These are phyloP conservation scores for Daldinia sp. DNA, from an alignment of 2,329 filamentous ascomycete genomes.

Conservation along the genomic window DNA sequence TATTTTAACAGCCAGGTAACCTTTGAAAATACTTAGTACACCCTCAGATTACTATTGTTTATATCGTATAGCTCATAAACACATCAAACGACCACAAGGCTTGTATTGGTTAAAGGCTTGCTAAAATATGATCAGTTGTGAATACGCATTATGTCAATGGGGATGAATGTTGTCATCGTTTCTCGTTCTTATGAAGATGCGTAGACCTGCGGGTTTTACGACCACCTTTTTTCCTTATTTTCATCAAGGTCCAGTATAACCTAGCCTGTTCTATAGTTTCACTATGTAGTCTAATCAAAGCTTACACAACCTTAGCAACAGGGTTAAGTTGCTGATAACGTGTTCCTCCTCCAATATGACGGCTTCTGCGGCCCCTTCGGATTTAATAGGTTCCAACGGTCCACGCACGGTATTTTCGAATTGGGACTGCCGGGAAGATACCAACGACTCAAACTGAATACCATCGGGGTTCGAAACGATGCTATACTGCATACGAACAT, in stretches of 20 bases:
- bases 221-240: background rate
- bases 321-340: slow-evolving; percentile 22
- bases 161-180: background rate
- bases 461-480: slow-evolving; percentile 81
- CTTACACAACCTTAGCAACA: slow-evolving; percentile 27
- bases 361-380: slow-evolving; percentile 8
- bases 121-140: background rate
- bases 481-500: slow-evolving; percentile 92
- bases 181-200: background rate
- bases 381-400: slow-evolving; percentile 25
- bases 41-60: background rate
- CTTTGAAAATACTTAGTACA: background rate
- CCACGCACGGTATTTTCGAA: slow-evolving; percentile 47
- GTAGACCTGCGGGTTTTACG: background rate
- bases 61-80: background rate
- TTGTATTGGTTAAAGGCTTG: too few species aligned
- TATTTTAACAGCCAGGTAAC: background rate
- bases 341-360: slow-evolving; percentile 34
- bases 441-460: slow-evolving; percentile 74
- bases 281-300: slow-evolving; percentile 16
- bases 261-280: background rate
- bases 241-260: background rate
- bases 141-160: background rate
- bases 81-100: background rate
- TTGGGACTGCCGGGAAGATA: slow-evolving; percentile 69